Conservation (phyloP, 176 grass and related monocot species). For the Thinopyrum elongatum region DNA sequence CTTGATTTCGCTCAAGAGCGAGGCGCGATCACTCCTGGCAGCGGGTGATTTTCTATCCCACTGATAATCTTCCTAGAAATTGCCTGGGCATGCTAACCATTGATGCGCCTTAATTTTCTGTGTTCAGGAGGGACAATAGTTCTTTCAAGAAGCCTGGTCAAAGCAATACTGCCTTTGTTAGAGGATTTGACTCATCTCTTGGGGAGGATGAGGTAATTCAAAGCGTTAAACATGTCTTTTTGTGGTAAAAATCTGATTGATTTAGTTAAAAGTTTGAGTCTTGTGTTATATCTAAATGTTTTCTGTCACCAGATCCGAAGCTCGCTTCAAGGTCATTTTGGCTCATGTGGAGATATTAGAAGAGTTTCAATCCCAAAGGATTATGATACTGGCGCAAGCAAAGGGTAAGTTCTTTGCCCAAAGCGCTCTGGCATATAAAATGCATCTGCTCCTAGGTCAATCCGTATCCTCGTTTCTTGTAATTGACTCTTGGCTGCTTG, state of each 20-base stretch:
- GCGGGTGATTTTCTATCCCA: constrained; percentile 40
- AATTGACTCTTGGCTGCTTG: not conserved
- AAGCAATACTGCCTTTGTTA: constrained; percentile 64
- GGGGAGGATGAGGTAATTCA: constrained; percentile 53
- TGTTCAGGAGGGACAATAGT: constrained; percentile 52
- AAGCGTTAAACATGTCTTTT: not conserved
- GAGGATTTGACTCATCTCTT: constrained; percentile 58
- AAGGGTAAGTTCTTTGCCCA: constrained; percentile 47
- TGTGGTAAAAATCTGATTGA: not conserved
- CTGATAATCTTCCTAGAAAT: not conserved
- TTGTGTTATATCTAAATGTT: not conserved
- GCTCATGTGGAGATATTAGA: constrained; percentile 61
- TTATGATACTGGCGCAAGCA: constrained; percentile 54
- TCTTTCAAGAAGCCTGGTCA: constrained; percentile 46
- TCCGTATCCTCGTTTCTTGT: not conserved
- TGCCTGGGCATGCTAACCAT: not conserved
- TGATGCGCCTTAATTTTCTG: not conserved
- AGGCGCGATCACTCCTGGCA: constrained; percentile 42
- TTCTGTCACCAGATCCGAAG: constrained; percentile 44
- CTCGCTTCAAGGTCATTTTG: constrained; percentile 63
- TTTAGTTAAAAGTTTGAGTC: not conserved
- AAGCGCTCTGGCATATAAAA: not conserved
- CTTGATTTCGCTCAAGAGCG: constrained; percentile 57
- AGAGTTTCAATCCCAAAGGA: constrained; percentile 73
- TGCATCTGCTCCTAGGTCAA: not conserved